Evolutionary conservation across 805 yeast species (phyloP), one percentile per base, ranked within the genome.

Genomic region (Metschnikowia lachancei): DNA sequence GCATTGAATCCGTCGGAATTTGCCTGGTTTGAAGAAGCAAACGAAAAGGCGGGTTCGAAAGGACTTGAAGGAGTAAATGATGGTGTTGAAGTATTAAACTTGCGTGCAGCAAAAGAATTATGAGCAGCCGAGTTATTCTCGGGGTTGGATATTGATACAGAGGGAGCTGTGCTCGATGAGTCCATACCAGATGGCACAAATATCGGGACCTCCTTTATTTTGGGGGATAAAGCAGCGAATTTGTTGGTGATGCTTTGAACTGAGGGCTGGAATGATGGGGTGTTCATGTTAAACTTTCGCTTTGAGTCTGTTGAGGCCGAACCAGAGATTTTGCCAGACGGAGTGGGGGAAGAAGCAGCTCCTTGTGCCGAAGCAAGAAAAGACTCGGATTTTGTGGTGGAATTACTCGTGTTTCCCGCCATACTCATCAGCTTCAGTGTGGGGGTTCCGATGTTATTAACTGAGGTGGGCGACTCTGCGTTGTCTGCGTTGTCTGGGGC

Each of bases 171-270:
- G 20, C 39, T 40, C 1, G 50, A 43, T 29, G 56, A 18, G 13
- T 43, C 54, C 47, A 45, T 46, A 44, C 65, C 64, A n/a, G 70
- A 57, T 8, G 82, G 83, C 4, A 76, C 71, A 56, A 79, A 79
- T 1, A 74, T 59, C 1, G 81, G 78, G 14, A 76, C 69, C 16
- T 70, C 75, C 45, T 69, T 69, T 33, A 77, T 51, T 42, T 73
- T 72, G 2, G 83, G 82, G 12, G 82, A 76, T 50, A 74, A 59
- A n/a, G 62, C 60, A 1, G 78, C 58, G 52, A 76, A 74, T 52
- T 75, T 76, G 41, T 59, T 60, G 17, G 68, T 52, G 30, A 64
- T 43, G 10, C 39, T 48, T 41, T 41, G 63, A 3, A 64, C 64
- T 28, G 69, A 62, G 3, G 79, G 74, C 44, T 74, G 74, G 54